Conservation (phyloP, 2,329 filamentous ascomycete species). For the Epicoccum nigrum region DNA sequence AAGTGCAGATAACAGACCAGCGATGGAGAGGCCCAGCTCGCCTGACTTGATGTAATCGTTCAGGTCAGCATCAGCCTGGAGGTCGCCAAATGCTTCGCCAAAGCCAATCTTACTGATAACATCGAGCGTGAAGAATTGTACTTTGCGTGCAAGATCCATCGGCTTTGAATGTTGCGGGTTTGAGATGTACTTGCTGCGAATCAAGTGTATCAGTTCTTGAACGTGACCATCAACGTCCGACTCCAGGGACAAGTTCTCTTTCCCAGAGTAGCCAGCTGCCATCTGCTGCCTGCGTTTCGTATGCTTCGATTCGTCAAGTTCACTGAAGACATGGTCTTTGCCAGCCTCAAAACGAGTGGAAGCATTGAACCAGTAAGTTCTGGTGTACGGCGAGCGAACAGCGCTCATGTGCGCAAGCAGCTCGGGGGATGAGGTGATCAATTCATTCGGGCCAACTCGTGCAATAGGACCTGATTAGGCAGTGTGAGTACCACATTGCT, state of each 20-base stretch:
- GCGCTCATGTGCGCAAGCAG: constrained; percentile 51
- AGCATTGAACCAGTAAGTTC: constrained; percentile 36
- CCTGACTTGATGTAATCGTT: constrained; percentile 52
- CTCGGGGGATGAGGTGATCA: constrained; percentile 56
- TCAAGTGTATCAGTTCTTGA: constrained; percentile 53
- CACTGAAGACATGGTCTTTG: constrained; percentile 58
- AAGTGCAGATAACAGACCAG: constrained; percentile 11
- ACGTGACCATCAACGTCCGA: constrained; percentile 55
- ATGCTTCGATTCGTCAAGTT: constrained; percentile 56
- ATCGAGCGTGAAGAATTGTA: constrained; percentile 61
- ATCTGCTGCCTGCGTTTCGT: constrained; percentile 51
- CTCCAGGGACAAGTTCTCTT: constrained; percentile 59
- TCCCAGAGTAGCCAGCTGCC: constrained; percentile 58
- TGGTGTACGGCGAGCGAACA: constrained; percentile 49
- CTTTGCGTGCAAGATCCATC: constrained; percentile 55
- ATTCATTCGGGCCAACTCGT: constrained; percentile 55
- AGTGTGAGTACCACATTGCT: background rate
- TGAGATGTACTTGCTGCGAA: constrained; percentile 52
- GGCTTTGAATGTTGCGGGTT: constrained; percentile 16
- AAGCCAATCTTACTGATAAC: constrained; percentile 60
- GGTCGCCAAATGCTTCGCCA: constrained; percentile 57
- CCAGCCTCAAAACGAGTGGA: constrained; percentile 56
- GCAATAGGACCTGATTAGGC: constrained; percentile 44
- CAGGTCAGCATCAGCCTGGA: constrained; percentile 56
- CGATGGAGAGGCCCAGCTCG: constrained; percentile 32